Evolutionary conservation across 768 basidiomycete genomes (phyloP).

Genomic region (Tephrocybe sp.): DNA sequence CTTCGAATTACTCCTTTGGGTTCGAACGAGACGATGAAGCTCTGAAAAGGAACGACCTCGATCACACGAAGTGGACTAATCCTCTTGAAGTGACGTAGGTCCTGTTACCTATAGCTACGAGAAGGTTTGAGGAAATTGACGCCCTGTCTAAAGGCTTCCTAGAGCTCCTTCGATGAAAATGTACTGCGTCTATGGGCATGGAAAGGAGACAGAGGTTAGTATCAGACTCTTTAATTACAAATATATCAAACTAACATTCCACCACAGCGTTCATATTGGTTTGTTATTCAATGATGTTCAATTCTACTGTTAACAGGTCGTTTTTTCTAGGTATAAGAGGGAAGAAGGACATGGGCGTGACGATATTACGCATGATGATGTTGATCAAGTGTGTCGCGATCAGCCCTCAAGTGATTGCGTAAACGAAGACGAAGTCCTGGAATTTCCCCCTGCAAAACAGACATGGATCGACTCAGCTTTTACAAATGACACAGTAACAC

Average conservation of each 20-base stretch:
- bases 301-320: not conserved
- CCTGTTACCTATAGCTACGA: not conserved
- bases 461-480: constrained; percentile 88
- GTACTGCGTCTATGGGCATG: constrained; percentile 91
- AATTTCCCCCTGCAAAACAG: constrained; percentile 51
- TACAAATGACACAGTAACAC: constrained; percentile 56
- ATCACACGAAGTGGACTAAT: constrained; percentile 89
- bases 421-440: constrained; percentile 42
- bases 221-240: not conserved
- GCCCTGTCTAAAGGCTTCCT: constrained; percentile 57
- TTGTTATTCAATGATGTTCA: constrained; percentile 6
- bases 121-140: not conserved
- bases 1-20: constrained; percentile 83
- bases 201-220: constrained; percentile 89
- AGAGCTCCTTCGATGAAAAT: constrained; percentile 90
- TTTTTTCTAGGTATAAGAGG: constrained; percentile 60
- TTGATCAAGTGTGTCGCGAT: constrained; percentile 42
- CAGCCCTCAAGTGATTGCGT: constrained; percentile 37
- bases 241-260: not conserved
- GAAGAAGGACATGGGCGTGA: constrained; percentile 70
- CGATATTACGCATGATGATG: constrained; percentile 45
- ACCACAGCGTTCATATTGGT: constrained; percentile 82
- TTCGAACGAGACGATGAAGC: constrained; percentile 73
- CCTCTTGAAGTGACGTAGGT: constrained; percentile 74
- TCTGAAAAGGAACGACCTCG: constrained; percentile 63